phyloP scores from a whole-genome alignment of 352 stramenopile genomes.

The Phytophthora nicotianae region DNA sequence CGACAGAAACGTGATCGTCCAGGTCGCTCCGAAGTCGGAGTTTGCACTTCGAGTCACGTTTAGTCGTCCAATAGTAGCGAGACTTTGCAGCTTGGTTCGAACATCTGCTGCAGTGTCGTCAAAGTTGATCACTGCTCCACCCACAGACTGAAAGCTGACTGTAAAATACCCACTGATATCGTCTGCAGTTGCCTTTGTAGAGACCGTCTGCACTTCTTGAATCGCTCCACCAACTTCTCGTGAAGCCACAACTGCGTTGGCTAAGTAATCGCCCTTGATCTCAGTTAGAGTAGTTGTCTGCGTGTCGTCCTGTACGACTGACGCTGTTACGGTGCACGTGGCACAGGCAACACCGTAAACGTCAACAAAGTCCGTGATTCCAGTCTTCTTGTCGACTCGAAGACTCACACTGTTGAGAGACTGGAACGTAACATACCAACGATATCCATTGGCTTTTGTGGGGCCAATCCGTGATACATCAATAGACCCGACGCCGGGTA shows the following conservation, averaged over 20 bases:
- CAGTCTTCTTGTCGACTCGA: conserved; percentile 55
- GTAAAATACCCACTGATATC: conserved; percentile 65
- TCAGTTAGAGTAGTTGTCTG: conserved; percentile 32
- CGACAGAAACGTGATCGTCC: conserved; percentile 71
- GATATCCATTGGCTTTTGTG: conserved; percentile 59
- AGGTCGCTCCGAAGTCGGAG: conserved; percentile 54
- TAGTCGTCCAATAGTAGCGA: conserved; percentile 64
- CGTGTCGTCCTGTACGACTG: conserved; percentile 47
- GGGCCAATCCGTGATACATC: conserved; percentile 63
- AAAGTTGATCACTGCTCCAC: conserved; percentile 62
- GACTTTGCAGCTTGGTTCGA: conserved; percentile 72
- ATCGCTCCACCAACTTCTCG: conserved; percentile 64
- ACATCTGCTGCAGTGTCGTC: conserved; percentile 75
- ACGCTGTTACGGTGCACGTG: conserved; percentile 47
- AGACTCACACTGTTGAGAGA: conserved; percentile 63
- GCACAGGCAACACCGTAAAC: conserved; percentile 48
- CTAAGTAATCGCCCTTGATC: conserved; percentile 49
- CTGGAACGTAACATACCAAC: conserved; percentile 73
- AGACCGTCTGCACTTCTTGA: conserved; percentile 70
- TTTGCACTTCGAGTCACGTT: conserved; percentile 63
- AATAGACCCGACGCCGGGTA: conserved; percentile 63
- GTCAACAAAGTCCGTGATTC: conserved; percentile 38
- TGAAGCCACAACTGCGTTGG: conserved; percentile 49
- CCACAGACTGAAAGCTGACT: conserved; percentile 68
- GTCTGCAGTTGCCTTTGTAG: conserved; percentile 36